phyloP scores from a whole-genome alignment of 202 grass and related monocot genomes.

The Eragrostis tef region DNA sequence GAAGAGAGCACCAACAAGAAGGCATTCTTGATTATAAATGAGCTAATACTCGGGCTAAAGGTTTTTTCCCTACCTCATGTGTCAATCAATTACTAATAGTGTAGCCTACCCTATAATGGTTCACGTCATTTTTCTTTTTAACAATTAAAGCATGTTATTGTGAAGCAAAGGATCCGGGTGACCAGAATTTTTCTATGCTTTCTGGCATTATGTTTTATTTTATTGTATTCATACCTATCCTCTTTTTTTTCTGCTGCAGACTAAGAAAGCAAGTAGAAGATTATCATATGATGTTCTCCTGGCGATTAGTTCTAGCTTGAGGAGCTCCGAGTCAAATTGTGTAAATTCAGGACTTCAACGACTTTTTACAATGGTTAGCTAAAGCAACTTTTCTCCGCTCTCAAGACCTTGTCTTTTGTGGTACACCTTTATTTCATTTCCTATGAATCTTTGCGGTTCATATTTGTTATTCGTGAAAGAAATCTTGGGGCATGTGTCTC shows the following conservation, averaged over 20 bases:
- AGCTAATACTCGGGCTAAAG: constrained; percentile 88
- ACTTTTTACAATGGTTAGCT: constrained; percentile 86
- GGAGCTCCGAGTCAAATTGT: constrained; percentile 58
- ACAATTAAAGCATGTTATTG: background rate
- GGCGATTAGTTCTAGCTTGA: constrained; percentile 70
- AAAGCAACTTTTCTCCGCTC: constrained; percentile 20
- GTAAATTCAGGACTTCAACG: constrained; percentile 82
- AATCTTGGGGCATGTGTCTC: background rate
- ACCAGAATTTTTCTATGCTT: background rate
- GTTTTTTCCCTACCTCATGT: constrained; percentile 44
- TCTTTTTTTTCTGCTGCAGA: constrained; percentile 55
- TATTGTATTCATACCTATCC: background rate
- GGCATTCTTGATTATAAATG: constrained; percentile 96
- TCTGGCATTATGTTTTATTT: constrained; percentile 22
- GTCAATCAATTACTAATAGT: background rate
- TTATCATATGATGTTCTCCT: constrained; percentile 85
- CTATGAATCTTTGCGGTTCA: constrained; percentile 22
- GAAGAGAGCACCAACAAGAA: constrained; percentile 83
- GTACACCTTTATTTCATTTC: constrained; percentile 15
- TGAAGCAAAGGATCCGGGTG: background rate
- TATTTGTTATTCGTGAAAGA: background rate
- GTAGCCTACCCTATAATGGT: constrained; percentile 19
- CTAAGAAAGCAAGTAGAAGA: constrained; percentile 91
- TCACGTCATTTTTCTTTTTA: background rate
- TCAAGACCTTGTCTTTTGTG: background rate